These are phyloP conservation scores for Lichtheimia ramosa DNA, from an alignment of 371 early-diverging fungal species.

Conservation along the genomic window DNA sequence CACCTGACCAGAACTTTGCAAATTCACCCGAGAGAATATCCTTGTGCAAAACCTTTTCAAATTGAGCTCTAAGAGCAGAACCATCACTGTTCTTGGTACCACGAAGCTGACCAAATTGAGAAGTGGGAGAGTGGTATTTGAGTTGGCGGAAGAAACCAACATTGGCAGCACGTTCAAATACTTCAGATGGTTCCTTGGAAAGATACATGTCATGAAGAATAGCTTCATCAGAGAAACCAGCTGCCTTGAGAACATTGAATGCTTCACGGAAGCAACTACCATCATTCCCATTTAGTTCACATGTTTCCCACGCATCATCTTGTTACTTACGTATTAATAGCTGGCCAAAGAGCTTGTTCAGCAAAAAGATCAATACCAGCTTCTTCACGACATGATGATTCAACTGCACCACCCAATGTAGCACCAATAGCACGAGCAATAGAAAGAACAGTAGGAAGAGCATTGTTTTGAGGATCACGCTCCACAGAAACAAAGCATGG, in stretches of 20 bases:
- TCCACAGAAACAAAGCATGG: constrained; percentile 31
- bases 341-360: constrained; percentile 30
- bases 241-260: constrained; percentile 21
- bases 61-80: constrained; percentile 12
- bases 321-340: constrained; percentile 21
- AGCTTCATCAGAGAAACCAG: constrained; percentile 29
- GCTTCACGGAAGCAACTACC: constrained; percentile 22
- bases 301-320: too few species aligned
- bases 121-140: constrained; percentile 29
- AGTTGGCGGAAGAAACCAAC: constrained; percentile 31
- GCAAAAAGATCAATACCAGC: constrained; percentile 29
- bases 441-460: constrained; percentile 18
- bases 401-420: constrained; percentile 24
- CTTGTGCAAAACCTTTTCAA: constrained; percentile 29
- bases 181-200: constrained; percentile 29
- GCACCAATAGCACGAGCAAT: constrained; percentile 23
- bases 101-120: constrained; percentile 31
- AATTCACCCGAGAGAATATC: constrained; percentile 30
- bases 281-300: neutral
- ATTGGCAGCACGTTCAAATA: constrained; percentile 27
- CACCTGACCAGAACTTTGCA: constrained; percentile 25
- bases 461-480: constrained; percentile 9
- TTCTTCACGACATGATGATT: constrained; percentile 27
- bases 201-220: constrained; percentile 31
- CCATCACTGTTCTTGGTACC: constrained; percentile 29